Base-by-base conservation (phyloP, 257 asterid species). In the Coffea canephora region DNA sequence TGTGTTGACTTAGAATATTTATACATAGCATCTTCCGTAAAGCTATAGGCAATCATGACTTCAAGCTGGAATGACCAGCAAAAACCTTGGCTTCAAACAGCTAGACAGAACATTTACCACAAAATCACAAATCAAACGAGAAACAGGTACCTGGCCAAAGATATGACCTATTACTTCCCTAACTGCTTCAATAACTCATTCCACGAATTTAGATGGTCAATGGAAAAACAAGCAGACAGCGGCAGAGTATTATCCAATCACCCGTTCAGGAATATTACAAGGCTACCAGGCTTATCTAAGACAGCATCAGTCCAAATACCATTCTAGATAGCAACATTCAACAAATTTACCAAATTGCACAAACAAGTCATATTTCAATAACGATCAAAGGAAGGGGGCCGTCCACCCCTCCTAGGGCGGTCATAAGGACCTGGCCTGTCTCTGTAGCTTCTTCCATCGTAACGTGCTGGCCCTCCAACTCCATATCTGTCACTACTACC, bases 401-500 rank as follows among this genome's bases (percentile, higher is more conserved):
- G 89, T 9, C 92, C 97, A 73, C 91, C 93, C 83, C 95, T 87
- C 82, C 92, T 86, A n/a, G 97, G 92, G 39, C 94, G 96, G 81
- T 93, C 96, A 66, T 93, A 93, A 8, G 98, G 97, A 48, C 88
- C 92, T 16, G 91, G 87, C 87, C 94, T 87, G 48, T 90, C 97
- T 83, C 96, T 80, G 74, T 87, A 78, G 85, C 81, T 87, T 86
- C 94, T 86, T 75, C 93, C 98, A 68, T 92, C 98, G 4, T 90
- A 89, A 0, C 96, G 93, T 27, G 90, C 88, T 50, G 94, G 91
- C 43, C 88, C 91, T 55, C 92, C 92, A 23, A 84, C 89, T 62
- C 86, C 91, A 68, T 85, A 90, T 77, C 94, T 83, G 86, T 90
- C 96, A 48, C 89, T 49, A 55, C 80, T 39, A 34, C 93, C 95